Conservation (phyloP, 2,329 filamentous ascomycete genomes). For the Teratosphaeria nubilosa region DNA sequence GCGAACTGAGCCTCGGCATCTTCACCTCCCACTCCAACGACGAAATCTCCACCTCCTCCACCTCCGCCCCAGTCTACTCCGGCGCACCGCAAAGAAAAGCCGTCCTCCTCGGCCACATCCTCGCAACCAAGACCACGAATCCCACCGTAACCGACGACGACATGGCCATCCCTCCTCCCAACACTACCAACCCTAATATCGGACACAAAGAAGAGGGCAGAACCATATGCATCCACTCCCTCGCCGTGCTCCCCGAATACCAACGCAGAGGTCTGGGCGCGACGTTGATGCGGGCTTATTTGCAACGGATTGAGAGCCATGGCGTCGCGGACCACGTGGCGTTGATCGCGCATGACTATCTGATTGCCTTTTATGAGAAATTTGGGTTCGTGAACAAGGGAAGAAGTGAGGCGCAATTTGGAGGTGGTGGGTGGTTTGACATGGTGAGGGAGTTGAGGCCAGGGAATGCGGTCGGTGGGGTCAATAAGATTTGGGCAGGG, state of each 20-base stretch:
- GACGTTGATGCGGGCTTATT: conserved; percentile 63
- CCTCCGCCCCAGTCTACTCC: conserved; percentile 49
- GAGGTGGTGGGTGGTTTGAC: conserved; percentile 71
- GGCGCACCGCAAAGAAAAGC: conserved; percentile 48
- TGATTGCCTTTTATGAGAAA: conserved; percentile 66
- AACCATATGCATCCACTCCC: conserved; percentile 71
- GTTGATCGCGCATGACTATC: conserved; percentile 64
- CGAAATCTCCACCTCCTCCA: conserved; percentile 47
- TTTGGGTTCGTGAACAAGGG: conserved; percentile 63
- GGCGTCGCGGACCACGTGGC: conserved; percentile 62
- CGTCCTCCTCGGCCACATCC: conserved; percentile 65
- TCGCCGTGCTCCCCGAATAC: conserved; percentile 67
- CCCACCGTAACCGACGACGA: conserved; percentile 59
- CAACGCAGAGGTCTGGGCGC: conserved; percentile 65
- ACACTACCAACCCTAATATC: conserved; percentile 29
- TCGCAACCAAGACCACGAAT: conserved; percentile 60
- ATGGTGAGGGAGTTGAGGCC: conserved; percentile 50
- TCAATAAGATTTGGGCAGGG: not conserved
- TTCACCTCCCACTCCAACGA: conserved; percentile 57
- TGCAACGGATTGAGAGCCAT: conserved; percentile 63
- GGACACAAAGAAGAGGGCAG: conserved; percentile 65
- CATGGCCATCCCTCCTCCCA: conserved; percentile 56
- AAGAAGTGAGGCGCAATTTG: conserved; percentile 59
- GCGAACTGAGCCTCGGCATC: conserved; percentile 68
- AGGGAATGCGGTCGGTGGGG: not conserved